Base-by-base conservation (phyloP, 345 rosid species). In the Triadica sebifera region DNA sequence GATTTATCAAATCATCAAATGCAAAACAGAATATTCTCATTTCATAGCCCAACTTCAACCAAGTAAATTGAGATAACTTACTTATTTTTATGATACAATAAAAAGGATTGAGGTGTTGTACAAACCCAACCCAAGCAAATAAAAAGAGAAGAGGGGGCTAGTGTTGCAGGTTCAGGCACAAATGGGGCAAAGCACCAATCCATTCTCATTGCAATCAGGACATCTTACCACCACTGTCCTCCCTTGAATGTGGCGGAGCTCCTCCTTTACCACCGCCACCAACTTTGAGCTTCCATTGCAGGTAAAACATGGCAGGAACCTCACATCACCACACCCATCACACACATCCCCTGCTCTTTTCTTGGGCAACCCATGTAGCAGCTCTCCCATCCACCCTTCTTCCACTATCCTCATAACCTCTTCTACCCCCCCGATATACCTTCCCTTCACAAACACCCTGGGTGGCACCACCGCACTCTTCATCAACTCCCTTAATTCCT, bases 201-300 rank as follows among this genome's bases (percentile, higher is more conserved):
- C 98, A 56, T 95, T 95, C 87, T 93, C 99, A 80, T 95, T 91
- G 75, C 97, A 95, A 65, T 79, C 84, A 11, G 85, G 76, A 67
- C 97, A 93, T 71, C 91, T 84, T 2, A 75, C 79, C 83, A 87
- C 75, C 83, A 81, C 82, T 52, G 81, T 2, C 79, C 81, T 8
- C 78, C 85, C 65, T 76, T 65, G 79, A 39, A 49, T 70, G 53
- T 20, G 43, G 24, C 65, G 70, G 11, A 47, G 12, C 34, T 57
- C 63, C 34, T 72, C 74, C 71, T 75, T 75, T 2, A 75, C 79
- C 79, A 85, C 86, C 49, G 81, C 87, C 75, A 89, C 90, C 74
- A 90, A 83, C 78, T 95, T 95, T 38, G 88, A 85, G 66, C 99
- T 95, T 6, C 97, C 99, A 49, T 82, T 87, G 43, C 98, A 91